These are phyloP conservation scores for Chamaecrista fasciculata DNA, from an alignment of 306 rosid species.

Conservation along the genomic window DNA sequence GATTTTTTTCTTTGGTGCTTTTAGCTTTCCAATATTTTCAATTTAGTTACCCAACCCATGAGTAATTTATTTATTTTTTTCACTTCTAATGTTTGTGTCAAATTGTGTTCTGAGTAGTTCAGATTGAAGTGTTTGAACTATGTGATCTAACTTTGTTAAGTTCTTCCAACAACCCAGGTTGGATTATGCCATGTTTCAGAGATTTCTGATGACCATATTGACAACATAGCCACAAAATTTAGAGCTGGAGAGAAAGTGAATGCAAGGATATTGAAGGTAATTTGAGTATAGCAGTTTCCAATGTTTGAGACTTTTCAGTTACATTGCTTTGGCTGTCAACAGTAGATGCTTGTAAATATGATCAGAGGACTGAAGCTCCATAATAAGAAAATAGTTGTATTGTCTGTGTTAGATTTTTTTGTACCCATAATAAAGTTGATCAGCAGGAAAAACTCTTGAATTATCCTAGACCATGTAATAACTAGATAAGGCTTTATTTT, in stretches of 20 bases:
- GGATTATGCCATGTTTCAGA: conserved; percentile 90
- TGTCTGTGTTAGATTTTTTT: too few relatives aligned
- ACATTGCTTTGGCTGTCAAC: background rate
- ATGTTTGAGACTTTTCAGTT: background rate
- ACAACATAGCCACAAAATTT: conserved; percentile 57
- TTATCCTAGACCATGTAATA: background rate
- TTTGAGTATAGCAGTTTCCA: conserved; percentile 10
- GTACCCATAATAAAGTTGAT: background rate
- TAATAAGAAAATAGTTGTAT: background rate
- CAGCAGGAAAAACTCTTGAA: too few relatives aligned
- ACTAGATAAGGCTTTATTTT: background rate
- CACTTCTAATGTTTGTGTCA: background rate
- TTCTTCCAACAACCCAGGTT: conserved; percentile 50
- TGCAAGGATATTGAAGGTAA: conserved; percentile 82
- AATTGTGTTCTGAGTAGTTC: background rate
- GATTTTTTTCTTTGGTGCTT: background rate
- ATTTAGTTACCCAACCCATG: too few relatives aligned
- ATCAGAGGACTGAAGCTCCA: background rate
- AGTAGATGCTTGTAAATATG: background rate
- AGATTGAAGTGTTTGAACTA: background rate
- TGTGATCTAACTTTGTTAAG: conserved; percentile 19
- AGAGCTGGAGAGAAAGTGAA: conserved; percentile 72
- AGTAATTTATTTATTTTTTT: too few relatives aligned
- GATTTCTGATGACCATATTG: conserved; percentile 63
- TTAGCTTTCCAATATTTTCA: background rate